Evolutionary conservation across 78 protist species (phyloP).

Genomic region (Anaeramoeba flamelloides): DNA sequence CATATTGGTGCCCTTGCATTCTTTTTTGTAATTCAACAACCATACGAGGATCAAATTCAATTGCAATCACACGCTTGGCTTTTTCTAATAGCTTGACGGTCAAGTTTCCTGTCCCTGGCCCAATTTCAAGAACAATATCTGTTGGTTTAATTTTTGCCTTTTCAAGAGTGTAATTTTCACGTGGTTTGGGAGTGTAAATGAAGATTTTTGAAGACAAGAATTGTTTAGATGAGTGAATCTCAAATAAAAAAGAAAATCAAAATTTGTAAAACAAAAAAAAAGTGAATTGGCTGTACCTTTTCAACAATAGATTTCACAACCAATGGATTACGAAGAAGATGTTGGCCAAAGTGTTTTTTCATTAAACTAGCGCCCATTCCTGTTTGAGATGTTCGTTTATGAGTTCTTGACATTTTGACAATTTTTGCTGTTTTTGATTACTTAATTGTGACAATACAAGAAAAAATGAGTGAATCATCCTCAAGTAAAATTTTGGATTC

Average conservation of each 20-base stretch:
- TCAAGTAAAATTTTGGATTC: no score
- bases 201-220: not conserved
- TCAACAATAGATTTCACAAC: not conserved
- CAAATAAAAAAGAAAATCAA: not conserved
- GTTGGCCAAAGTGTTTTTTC: not conserved
- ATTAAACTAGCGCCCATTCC: no score
- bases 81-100: slow-evolving; percentile 74
- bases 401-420: no score
- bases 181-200: not conserved
- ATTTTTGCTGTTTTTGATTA: no score
- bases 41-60: slow-evolving; percentile 93
- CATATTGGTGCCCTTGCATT: slow-evolving; percentile 47
- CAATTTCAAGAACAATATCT: slow-evolving; percentile 64
- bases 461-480: no score
- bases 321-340: not conserved
- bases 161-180: not conserved
- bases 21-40: slow-evolving; percentile 92
- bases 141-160: not conserved
- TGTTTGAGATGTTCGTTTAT: no score
- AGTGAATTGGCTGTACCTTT: not conserved
- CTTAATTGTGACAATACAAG: no score
- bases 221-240: not conserved
- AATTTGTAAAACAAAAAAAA: not conserved
- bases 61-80: slow-evolving; percentile 69
- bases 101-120: slow-evolving; percentile 97